Evolutionary conservation across 2,329 filamentous ascomycete species (phyloP).

Genomic region (Colletotrichum sp.): DNA sequence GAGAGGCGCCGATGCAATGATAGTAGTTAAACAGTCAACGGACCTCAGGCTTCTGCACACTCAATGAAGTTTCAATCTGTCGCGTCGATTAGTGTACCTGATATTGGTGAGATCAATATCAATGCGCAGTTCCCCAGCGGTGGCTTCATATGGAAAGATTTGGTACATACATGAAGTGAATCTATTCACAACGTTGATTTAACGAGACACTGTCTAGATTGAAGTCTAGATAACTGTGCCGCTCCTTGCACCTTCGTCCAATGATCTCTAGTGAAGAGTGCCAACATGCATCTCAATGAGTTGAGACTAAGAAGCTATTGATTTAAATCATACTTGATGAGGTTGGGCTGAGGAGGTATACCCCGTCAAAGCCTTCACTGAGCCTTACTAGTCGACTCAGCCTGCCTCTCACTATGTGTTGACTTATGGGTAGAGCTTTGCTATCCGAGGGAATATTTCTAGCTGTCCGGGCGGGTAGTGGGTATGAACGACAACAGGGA

Average conservation of each 20-base stretch:
- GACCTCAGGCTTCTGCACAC: background rate
- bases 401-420: too few relatives aligned
- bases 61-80: background rate
- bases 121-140: background rate
- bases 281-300: background rate
- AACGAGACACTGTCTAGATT: background rate
- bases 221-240: accelerated
- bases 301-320: background rate
- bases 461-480: too few relatives aligned
- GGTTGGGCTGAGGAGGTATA: background rate
- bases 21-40: too few relatives aligned
- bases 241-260: background rate
- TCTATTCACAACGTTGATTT: accelerated
- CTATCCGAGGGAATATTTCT: too few relatives aligned
- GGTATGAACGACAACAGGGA: too few relatives aligned
- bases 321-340: background rate
- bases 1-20: background rate
- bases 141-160: background rate
- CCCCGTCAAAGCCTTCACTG: background rate
- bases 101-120: background rate
- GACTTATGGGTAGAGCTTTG: too few relatives aligned
- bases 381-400: accelerated
- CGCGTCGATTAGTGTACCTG: background rate
- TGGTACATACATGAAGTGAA: background rate
- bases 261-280: background rate